Base-by-base conservation (phyloP, 2,329 filamentous ascomycete species). In the Escovopsis weberi region DNA sequence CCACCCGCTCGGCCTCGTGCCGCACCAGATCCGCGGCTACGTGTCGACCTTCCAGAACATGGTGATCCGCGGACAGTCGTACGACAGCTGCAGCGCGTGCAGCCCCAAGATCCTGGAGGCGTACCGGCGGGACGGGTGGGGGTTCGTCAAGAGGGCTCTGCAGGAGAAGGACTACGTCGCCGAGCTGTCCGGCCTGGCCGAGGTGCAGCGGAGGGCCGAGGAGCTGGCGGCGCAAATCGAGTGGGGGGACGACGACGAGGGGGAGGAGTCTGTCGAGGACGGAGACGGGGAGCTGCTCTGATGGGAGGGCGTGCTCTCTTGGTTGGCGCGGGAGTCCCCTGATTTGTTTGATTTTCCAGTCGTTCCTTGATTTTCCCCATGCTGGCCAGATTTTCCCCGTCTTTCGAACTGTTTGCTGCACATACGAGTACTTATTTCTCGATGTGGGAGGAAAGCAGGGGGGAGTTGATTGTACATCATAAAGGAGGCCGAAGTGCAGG, bases 61-160 rank as follows among this genome's bases (percentile, higher is more conserved):
- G 45, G 68, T 81, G 33, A 79, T 91, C 50, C 76, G 73, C 42
- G 84, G 84, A 8, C 71, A 76, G 50, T 81, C 82, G 0, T 93
- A 88, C 58, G 79, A 86, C 44, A 80, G 78, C 59, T 93, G 85
- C 60, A 86, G 82, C 39, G 85, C 83, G 2, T 93, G 85, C 54
- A 85, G 82, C 48, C 72, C 74, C 32, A 75, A 71, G 37, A 77
- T 93, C 26, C 59, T 89, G 1, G 67, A 71, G 0, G 75, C 76
- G 1, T 91, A 88, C 56, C 69, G 75, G 38, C 58, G 62, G 2
- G 73, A 80, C 38, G 80, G 79, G 0, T 93, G 85, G 84, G 74
- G 67, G 0, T 93, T 93, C 57, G 75, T 91, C 32, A 80, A 80
- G 64, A 70, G 70, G 44, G 85, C 85, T 0, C 61, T 91, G 12